Conservation (phyloP, 768 basidiomycete genomes). For the Boletus vinaceobasis region DNA sequence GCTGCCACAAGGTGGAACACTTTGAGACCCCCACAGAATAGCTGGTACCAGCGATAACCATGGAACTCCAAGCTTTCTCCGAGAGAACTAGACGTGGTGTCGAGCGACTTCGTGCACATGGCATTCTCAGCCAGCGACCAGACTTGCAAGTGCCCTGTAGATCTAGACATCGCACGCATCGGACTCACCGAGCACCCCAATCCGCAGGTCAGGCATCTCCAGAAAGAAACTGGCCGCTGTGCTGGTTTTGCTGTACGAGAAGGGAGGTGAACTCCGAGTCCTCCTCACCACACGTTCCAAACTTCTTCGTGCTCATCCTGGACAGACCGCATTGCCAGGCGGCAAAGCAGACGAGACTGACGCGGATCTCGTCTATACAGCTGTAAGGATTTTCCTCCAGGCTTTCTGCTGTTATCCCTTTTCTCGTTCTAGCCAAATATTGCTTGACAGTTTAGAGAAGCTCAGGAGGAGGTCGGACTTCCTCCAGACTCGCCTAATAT, state of each 20-base stretch:
- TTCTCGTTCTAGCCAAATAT: neutral
- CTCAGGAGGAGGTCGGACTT: conserved; percentile 79
- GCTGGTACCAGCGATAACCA: neutral
- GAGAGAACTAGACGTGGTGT: conserved; percentile 31
- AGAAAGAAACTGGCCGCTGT: conserved; percentile 64
- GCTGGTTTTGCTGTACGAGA: conserved; percentile 74
- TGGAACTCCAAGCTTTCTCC: conserved; percentile 16
- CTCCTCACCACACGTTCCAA: conserved; percentile 86
- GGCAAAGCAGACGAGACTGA: conserved; percentile 75
- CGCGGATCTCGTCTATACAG: conserved; percentile 59
- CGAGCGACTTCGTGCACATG: conserved; percentile 36
- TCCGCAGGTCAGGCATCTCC: conserved; percentile 33
- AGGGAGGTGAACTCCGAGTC: conserved; percentile 64
- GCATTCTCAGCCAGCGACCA: conserved; percentile 30
- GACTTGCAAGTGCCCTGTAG: conserved; percentile 49
- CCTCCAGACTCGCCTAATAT: conserved; percentile 55
- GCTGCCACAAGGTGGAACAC: neutral
- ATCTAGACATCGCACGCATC: neutral
- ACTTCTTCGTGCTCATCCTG: conserved; percentile 67
- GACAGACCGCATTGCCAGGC: conserved; percentile 81
- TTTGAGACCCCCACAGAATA: neutral
- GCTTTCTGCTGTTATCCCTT: neutral
- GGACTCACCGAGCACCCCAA: neutral
- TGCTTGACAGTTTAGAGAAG: conserved; percentile 66
- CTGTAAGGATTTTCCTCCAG: conserved; percentile 49